These are phyloP conservation scores for Pinguiococcus pyrenoidosus DNA, from an alignment of 108 stramenopile species.

Conservation along the genomic window DNA sequence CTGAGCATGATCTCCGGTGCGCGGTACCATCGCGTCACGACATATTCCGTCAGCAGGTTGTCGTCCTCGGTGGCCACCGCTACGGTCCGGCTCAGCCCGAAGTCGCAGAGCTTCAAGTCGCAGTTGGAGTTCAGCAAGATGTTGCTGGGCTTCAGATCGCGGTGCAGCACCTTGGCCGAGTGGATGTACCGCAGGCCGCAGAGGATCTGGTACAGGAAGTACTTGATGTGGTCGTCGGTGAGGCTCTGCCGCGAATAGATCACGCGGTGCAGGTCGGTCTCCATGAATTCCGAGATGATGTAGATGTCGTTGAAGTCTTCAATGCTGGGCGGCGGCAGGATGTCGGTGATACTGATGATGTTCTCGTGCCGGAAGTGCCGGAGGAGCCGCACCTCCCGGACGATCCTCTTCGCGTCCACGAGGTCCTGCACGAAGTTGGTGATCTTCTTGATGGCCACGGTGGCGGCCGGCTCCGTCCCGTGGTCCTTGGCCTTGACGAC, in stretches of 20 bases:
- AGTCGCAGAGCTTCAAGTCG: conserved; percentile 96
- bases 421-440: conserved; percentile 84
- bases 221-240: conserved; percentile 89
- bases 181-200: conserved; percentile 96
- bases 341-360: conserved; percentile 22
- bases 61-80: conserved; percentile 15
- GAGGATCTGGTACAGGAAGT: conserved; percentile 91
- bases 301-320: conserved; percentile 77
- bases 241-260: conserved; percentile 95
- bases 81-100: conserved; percentile 67
- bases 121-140: conserved; percentile 96
- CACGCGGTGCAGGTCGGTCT: conserved; percentile 95
- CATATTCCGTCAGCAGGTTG: conserved; percentile 37
- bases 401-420: conserved; percentile 97
- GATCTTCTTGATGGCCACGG: conserved; percentile 97
- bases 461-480: conserved; percentile 6
- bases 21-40: conserved; percentile 55
- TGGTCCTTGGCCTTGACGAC: conserved; percentile 61
- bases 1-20: conserved; percentile 99
- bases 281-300: conserved; percentile 94
- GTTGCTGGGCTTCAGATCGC: conserved; percentile 95
- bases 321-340: conserved; percentile 30
- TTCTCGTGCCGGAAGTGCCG: conserved; percentile 50
- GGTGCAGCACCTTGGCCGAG: conserved; percentile 91
- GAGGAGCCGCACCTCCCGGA: conserved; percentile 78